Evolutionary conservation across 345 rosid genomes (phyloP), one percentile per base, ranked within the genome.

Genomic region (Viola odorata): DNA sequence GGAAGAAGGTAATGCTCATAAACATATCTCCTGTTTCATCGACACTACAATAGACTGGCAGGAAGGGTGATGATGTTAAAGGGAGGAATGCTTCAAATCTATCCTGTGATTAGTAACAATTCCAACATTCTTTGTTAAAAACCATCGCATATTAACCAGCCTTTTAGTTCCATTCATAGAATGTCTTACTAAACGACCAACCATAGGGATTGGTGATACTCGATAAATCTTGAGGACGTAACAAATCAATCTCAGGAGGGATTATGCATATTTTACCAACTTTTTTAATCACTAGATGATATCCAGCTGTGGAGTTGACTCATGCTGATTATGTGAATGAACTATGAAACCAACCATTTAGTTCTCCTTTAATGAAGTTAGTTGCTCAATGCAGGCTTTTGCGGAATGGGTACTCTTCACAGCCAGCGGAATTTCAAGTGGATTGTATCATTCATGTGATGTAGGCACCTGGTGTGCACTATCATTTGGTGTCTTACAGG

Each of bases 371-470:
- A 8, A 10, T 41, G 44, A 45, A 53, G 45, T 48, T 39, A 23
- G 52, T 40, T 69, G 49, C 52, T 67, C 53, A 52, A 12, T 72
- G 67, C 81, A 94, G 97, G 97, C 89, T 49, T 90, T 81, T 76
- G 74, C 99, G 70, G 99, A 94, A 77, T 90, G 97, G 99, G 95
- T 90, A 58, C 72, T 94, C 64, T 94, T 83, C 75, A 94, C 99
- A 5, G 71, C 79, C 8, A 94, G 99, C 58, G 96, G 96, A 58
- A 84, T 90, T 77, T 82, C 96, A 16, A 94, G 99, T 70, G 99
- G 87, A 58, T 69, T 94, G 57, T 94, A 94, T 75, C 99, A 94
- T 77, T 97, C 99, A 37, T 94, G 99, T 60, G 99, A 90, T 66
- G 91, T 86, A 15, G 97, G 96, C 73, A 88, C 91, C 44, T 85